Percentiles rank a stretch among this genome's conserved stretches.
phyloP scores from a whole-genome alignment of 1,284 basidiomycete genomes.

The Singerocomus rubriflavus region DNA sequence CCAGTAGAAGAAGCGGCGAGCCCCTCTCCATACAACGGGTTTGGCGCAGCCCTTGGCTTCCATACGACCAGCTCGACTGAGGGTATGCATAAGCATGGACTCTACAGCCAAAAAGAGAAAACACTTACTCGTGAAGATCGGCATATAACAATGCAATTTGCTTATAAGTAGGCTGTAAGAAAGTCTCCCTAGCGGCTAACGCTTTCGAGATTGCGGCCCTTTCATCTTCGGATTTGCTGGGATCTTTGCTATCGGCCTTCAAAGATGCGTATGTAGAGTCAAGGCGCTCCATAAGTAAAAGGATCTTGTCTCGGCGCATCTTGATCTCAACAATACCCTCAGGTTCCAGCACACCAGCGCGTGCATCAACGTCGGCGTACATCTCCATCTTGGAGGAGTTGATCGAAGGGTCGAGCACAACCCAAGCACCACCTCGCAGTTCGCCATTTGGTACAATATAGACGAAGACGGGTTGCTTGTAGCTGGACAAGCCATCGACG shows the following conservation, averaged over 20 bases:
- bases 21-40: conserved; percentile 81
- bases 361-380: conserved; percentile 95
- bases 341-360: conserved; percentile 96
- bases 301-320: conserved; percentile 88
- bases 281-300: conserved; percentile 91
- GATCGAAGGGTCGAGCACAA: conserved; percentile 97
- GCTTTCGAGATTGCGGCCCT: conserved; percentile 66
- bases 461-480: conserved; percentile 98
- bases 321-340: conserved; percentile 97
- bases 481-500: conserved; percentile 95
- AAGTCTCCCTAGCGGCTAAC: conserved; percentile 76
- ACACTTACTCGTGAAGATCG: conserved; percentile 88
- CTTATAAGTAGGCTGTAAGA: conserved; percentile 88
- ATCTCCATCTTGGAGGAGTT: conserved; percentile 98
- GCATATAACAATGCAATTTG: conserved; percentile 94
- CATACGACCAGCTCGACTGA: conserved; percentile 92
- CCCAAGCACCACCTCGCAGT: conserved; percentile 98
- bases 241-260: conserved; percentile 78
- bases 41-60: conserved; percentile 95
- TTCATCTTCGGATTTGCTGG: conserved; percentile 69
- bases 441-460: conserved; percentile 99
- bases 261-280: conserved; percentile 82
- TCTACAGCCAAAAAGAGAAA: background rate
- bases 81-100: conserved; percentile 17
- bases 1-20: conserved; percentile 96